A percentile compares a stretch with the other conserved stretches of the same genome.
Evolutionary conservation across 140 eudicot species (phyloP).

Genomic region (Bidens hawaiensis): DNA sequence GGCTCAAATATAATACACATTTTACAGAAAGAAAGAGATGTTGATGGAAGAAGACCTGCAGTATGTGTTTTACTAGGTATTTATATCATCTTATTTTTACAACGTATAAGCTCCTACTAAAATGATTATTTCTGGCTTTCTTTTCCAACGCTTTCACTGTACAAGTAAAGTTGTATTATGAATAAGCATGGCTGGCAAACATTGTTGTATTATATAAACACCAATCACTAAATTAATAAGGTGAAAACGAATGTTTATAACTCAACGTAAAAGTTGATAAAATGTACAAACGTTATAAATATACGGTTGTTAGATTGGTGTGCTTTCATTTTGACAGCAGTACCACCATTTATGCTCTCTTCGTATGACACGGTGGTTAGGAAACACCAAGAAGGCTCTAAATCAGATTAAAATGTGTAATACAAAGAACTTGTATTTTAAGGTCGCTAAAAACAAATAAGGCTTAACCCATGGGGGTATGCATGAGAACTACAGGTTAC

Average conservation of each 20-base stretch:
- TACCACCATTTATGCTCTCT: not conserved
- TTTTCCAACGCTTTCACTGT: too few species aligned
- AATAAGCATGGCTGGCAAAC: too few species aligned
- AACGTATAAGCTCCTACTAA: too few species aligned
- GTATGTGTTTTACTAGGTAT: too few species aligned
- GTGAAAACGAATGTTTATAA: not conserved
- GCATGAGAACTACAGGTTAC: not conserved
- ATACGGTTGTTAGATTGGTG: not conserved
- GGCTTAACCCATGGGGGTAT: not conserved
- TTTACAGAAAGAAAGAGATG: too few species aligned
- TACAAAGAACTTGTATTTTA: not conserved
- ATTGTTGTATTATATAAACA: too few species aligned
- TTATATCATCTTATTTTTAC: too few species aligned
- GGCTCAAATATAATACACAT: too few species aligned
- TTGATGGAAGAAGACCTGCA: too few species aligned
- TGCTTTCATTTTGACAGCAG: not conserved
- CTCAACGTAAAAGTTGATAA: not conserved
- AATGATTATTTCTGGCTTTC: too few species aligned
- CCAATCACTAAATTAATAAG: not conserved
- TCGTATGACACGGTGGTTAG: not conserved
- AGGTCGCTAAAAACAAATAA: not conserved
- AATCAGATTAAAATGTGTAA: not conserved
- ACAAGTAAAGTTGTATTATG: too few species aligned
- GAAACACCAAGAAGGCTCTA: not conserved
- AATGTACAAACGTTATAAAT: not conserved